Conservation (phyloP, 495 filamentous ascomycete species). For the Patellaria atrata region DNA sequence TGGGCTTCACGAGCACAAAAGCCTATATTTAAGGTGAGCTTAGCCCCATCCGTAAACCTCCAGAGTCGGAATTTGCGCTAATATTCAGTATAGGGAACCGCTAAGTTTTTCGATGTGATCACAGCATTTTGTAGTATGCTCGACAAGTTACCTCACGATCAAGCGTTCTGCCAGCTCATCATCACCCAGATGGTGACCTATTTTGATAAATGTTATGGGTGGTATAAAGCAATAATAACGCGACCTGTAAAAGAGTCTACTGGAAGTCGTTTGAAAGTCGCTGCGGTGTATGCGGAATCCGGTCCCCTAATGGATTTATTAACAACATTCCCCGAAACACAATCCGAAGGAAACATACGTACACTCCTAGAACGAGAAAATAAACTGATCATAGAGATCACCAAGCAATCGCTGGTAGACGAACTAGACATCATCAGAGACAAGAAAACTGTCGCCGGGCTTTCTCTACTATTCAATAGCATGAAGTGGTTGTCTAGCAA, state of each 20-base stretch:
- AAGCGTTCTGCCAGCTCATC: slow-evolving; percentile 82
- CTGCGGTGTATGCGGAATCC: slow-evolving; percentile 54
- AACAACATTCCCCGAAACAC: slow-evolving; percentile 44
- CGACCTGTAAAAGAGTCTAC: slow-evolving; percentile 20
- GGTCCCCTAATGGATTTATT: slow-evolving; percentile 53
- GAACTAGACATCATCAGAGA: slow-evolving; percentile 78
- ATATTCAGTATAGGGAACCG: slow-evolving; percentile 41
- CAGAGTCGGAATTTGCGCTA: background rate
- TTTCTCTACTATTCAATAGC: slow-evolving; percentile 86
- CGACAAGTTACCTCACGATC: slow-evolving; percentile 88
- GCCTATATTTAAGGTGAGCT: slow-evolving; percentile 64
- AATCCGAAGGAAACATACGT: slow-evolving; percentile 14
- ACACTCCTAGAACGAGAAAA: slow-evolving; percentile 40
- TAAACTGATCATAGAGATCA: slow-evolving; percentile 49
- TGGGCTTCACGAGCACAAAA: slow-evolving; percentile 64
- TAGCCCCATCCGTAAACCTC: background rate
- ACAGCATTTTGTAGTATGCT: slow-evolving; percentile 89
- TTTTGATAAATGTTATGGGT: slow-evolving; percentile 78
- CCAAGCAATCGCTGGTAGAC: slow-evolving; percentile 47
- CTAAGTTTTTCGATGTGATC: slow-evolving; percentile 73
- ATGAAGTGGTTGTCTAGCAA: slow-evolving; percentile 94
- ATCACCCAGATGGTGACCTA: slow-evolving; percentile 82
- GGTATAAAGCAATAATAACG: slow-evolving; percentile 34
- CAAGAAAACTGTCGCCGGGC: slow-evolving; percentile 62
- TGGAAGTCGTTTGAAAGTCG: slow-evolving; percentile 47